These are phyloP conservation scores for Coniochaeta sp. DNA, from an alignment of 2,329 filamentous ascomycete genomes.

Conservation along the genomic window DNA sequence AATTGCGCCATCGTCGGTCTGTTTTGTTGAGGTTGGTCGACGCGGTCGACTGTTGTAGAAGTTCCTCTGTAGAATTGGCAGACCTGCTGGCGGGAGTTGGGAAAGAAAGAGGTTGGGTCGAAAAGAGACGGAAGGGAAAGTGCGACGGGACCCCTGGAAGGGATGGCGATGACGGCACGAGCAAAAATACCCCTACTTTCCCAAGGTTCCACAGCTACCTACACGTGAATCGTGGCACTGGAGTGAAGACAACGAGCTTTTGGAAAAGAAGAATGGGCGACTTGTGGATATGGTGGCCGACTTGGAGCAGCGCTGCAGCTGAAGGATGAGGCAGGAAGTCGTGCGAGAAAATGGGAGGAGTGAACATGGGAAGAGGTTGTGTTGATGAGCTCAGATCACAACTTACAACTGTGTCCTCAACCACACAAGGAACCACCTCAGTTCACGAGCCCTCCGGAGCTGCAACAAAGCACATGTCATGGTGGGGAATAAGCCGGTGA, in stretches of 20 bases:
- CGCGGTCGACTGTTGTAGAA: conserved; percentile 1
- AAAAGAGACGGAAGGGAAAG: background rate
- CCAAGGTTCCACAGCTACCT: background rate
- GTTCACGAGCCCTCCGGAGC: background rate
- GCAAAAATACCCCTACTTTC: background rate
- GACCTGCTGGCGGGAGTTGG: conserved; percentile 1
- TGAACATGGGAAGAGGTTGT: background rate
- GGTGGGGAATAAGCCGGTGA: background rate
- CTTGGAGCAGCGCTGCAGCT: background rate
- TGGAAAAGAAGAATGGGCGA: background rate
- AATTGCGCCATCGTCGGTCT: conserved; percentile 31
- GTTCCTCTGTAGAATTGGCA: background rate
- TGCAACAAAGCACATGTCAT: background rate
- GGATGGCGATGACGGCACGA: conserved; percentile 2
- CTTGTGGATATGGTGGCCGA: background rate
- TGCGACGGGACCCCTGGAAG: conserved; percentile 1
- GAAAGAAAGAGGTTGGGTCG: background rate
- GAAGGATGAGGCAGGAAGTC: background rate
- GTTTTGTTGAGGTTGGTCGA: background rate
- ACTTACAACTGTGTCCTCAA: conserved; percentile 20
- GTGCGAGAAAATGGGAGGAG: background rate
- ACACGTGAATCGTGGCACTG: background rate
- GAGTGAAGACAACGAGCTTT: background rate
- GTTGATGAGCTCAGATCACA: conserved; percentile 5
- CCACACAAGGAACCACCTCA: conserved; percentile 4